Conservation (phyloP, 495 filamentous ascomycete species). For the Lineolata rhizophorae region DNA sequence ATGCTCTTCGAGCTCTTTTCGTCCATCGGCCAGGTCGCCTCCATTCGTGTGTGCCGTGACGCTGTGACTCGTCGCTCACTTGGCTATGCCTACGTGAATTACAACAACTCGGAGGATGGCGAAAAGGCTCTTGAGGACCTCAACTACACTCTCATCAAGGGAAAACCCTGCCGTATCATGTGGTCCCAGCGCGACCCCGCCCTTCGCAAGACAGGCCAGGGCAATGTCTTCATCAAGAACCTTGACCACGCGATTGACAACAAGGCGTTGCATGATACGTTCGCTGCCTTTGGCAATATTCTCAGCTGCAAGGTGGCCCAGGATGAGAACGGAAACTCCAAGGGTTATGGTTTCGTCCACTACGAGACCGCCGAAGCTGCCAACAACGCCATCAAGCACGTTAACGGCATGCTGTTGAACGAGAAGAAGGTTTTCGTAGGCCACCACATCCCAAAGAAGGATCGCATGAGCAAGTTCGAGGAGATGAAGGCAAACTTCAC, state of each 20-base stretch:
- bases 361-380: slow-evolving; percentile 98
- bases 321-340: slow-evolving; percentile 87
- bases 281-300: slow-evolving; percentile 97
- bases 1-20: slow-evolving; percentile 99
- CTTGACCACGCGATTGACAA: slow-evolving; percentile 96
- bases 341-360: slow-evolving; percentile 98
- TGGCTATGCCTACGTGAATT: slow-evolving; percentile 99
- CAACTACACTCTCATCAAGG: slow-evolving; percentile 99
- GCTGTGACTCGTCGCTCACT: slow-evolving; percentile 96
- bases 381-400: slow-evolving; percentile 93
- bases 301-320: slow-evolving; percentile 98
- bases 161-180: slow-evolving; percentile 98
- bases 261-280: slow-evolving; percentile 99
- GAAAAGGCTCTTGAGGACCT: slow-evolving; percentile 97
- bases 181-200: slow-evolving; percentile 99
- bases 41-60: slow-evolving; percentile 98
- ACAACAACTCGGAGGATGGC: slow-evolving; percentile 90
- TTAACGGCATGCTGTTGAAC: slow-evolving; percentile 98
- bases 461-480: slow-evolving; percentile 99
- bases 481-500: slow-evolving; percentile 99
- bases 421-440: slow-evolving; percentile 99
- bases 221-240: slow-evolving; percentile 99
- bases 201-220: slow-evolving; percentile 96
- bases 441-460: slow-evolving; percentile 99
- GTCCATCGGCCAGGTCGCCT: slow-evolving; percentile 95